These are phyloP conservation scores for Hysterium pulicare DNA, from an alignment of 2,329 filamentous ascomycete genomes.

Conservation along the genomic window DNA sequence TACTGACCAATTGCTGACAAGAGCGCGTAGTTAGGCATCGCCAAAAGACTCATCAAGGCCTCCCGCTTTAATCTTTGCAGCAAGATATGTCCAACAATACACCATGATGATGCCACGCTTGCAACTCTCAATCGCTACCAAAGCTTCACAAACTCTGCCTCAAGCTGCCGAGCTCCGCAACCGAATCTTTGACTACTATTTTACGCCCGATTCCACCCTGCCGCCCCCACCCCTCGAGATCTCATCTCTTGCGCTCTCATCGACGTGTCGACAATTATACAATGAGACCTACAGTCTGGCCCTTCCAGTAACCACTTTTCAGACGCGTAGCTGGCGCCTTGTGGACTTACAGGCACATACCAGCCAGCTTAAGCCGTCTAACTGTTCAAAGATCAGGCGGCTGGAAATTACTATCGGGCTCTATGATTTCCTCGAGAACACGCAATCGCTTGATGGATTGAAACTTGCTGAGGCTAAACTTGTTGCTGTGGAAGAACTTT, in stretches of 20 bases:
- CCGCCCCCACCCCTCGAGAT: conserved; percentile 7
- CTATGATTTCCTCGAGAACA: conserved; percentile 1
- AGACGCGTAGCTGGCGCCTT: conserved; percentile 3
- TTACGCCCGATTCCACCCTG: conserved; percentile 7
- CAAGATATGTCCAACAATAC: too few relatives aligned
- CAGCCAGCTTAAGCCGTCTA: not conserved
- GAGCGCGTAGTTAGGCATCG: not conserved
- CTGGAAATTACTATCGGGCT: conserved; percentile 11
- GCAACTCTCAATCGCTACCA: conserved; percentile 5
- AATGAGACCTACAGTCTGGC: conserved; percentile 13
- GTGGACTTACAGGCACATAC: conserved; percentile 4
- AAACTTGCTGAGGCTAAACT: conserved; percentile 12
- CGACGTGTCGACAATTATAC: conserved; percentile 16
- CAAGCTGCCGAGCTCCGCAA: conserved; percentile 19
- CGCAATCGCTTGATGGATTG: conserved; percentile 9
- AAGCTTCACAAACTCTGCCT: conserved; percentile 10
- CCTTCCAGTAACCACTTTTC: conserved; percentile 12
- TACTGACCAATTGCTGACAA: not conserved
- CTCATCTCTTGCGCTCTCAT: conserved; percentile 15
- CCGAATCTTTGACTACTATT: conserved; percentile 13
- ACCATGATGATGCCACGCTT: not conserved
- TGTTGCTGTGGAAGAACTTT: conserved; percentile 13
- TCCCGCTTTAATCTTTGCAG: too few relatives aligned
- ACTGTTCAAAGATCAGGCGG: conserved; percentile 8
- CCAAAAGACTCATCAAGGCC: not conserved